Evolutionary conservation across 306 rosid species (phyloP).

Genomic region (Vigna radiata): DNA sequence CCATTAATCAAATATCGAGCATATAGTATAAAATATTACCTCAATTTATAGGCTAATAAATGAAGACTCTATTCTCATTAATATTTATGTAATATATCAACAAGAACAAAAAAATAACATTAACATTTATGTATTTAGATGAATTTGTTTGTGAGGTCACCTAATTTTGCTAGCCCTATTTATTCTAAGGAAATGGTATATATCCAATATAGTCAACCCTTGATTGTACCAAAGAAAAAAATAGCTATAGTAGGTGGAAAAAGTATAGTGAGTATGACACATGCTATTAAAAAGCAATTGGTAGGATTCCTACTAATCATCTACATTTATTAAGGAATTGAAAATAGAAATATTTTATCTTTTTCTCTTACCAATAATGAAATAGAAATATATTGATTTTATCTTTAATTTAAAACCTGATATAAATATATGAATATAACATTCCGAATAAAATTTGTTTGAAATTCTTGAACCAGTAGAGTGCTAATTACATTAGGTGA

Average conservation of each 20-base stretch:
- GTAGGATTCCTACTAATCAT: not conserved
- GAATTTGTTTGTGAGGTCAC: not conserved
- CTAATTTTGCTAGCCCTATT: conserved; percentile 11
- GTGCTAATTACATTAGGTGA: too few relatives aligned
- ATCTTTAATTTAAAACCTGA: too few relatives aligned
- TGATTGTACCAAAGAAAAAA: not conserved
- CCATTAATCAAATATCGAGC: not conserved
- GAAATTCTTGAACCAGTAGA: too few relatives aligned
- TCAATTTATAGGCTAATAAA: not conserved
- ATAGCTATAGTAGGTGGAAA: not conserved
- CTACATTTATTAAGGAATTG: conserved; percentile 3
- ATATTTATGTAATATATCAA: not conserved
- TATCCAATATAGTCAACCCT: not conserved
- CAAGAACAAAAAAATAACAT: not conserved
- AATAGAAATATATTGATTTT: not conserved
- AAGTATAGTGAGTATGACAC: too few relatives aligned
- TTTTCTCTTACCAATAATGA: not conserved
- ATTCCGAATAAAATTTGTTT: too few relatives aligned
- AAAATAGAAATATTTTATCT: not conserved
- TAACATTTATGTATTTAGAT: not conserved
- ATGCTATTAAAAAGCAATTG: not conserved
- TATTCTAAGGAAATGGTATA: not conserved
- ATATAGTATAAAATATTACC: not conserved
- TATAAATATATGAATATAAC: too few relatives aligned
- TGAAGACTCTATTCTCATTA: not conserved